Evolutionary conservation across 768 basidiomycete genomes (phyloP).

Genomic region (Termitomyces sp.): DNA sequence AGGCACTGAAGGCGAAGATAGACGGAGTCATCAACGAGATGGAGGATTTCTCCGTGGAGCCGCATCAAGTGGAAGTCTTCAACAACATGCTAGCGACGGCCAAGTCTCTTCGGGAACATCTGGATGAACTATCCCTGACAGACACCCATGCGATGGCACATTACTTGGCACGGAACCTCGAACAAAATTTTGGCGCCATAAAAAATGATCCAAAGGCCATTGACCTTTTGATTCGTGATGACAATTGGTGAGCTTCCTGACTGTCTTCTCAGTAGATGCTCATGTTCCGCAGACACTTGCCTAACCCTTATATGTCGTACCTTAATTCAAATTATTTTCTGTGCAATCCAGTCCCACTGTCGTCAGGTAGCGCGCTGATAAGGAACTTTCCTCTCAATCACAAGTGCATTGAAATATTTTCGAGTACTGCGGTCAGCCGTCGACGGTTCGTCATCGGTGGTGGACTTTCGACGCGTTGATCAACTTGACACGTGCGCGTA

Average conservation of each 20-base stretch:
- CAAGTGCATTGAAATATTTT: too few relatives aligned
- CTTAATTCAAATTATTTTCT: slow-evolving; percentile 18
- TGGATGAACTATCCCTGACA: background rate
- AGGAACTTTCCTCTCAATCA: background rate
- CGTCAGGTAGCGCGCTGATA: background rate
- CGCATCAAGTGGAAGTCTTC: background rate
- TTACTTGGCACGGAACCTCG: background rate
- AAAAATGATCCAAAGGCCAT: background rate
- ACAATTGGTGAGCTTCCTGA: background rate
- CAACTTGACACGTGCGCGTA: background rate
- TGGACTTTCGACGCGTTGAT: background rate
- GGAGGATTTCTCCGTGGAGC: background rate
- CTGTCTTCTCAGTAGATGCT: background rate
- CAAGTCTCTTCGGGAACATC: background rate
- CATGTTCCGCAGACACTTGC: background rate
- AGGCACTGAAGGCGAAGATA: background rate
- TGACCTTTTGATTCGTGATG: background rate
- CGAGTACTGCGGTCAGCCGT: too few relatives aligned
- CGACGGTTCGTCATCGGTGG: background rate
- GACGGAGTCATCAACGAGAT: slow-evolving; percentile 3
- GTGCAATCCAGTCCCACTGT: too few relatives aligned
- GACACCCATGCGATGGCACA: background rate
- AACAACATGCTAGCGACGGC: background rate
- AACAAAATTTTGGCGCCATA: background rate
- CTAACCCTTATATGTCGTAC: background rate